Percentiles rank a stretch among this genome's conserved stretches.
Conservation (phyloP, 208 protist genomes). For the Crithidia acanthocephali region DNA sequence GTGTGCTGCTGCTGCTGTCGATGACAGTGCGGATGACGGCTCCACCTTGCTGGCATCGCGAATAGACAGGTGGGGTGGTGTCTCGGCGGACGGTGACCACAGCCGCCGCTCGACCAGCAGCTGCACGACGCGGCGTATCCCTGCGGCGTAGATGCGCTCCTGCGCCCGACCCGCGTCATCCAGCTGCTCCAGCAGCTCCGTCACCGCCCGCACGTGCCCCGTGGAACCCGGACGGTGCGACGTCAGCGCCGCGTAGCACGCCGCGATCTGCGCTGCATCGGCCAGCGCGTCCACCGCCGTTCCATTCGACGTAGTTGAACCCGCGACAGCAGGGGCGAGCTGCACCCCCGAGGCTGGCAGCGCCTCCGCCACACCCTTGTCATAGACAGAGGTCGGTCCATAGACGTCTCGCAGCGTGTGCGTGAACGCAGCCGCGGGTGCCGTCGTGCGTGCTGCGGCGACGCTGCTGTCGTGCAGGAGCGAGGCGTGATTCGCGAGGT, state of each 20-base stretch:
- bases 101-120: constrained; percentile 15
- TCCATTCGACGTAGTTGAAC: constrained; percentile 1
- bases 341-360: neutral
- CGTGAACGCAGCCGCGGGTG: neutral
- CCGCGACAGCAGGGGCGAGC: neutral
- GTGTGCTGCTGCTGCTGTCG: neutral
- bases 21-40: neutral
- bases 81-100: constrained; percentile 9
- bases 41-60: neutral
- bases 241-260: constrained; percentile 20
- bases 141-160: constrained; percentile 38
- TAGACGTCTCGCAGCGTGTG: constrained; percentile 26
- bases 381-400: constrained; percentile 34
- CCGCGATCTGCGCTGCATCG: constrained; percentile 14
- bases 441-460: neutral
- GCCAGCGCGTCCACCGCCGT: neutral
- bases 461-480: constrained; percentile 5
- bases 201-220: constrained; percentile 51
- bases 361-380: constrained; percentile 2
- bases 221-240: constrained; percentile 39
- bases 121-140: constrained; percentile 25
- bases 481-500: constrained; percentile 49
- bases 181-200: constrained; percentile 40
- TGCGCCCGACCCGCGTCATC: constrained; percentile 42
- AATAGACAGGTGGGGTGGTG: neutral